These are phyloP conservation scores for Geotrichum phurueaensis DNA, from an alignment of 1,139 yeast species.

Conservation along the genomic window DNA sequence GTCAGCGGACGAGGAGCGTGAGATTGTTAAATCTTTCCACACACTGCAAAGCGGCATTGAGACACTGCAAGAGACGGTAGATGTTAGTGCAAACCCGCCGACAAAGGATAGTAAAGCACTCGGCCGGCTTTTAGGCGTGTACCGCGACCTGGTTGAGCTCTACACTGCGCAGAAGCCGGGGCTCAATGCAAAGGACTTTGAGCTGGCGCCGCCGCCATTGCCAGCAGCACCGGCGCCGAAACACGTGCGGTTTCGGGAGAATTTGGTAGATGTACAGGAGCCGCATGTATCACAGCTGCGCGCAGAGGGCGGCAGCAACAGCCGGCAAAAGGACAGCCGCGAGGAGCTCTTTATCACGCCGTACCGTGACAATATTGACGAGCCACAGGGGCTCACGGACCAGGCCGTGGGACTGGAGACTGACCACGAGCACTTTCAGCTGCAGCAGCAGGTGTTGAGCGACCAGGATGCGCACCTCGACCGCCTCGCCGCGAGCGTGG, in stretches of 20 bases:
- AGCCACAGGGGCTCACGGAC: constrained; percentile 22
- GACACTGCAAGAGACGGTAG: constrained; percentile 28
- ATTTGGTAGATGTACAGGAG: constrained; percentile 31
- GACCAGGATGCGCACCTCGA: constrained; percentile 62
- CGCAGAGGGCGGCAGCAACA: constrained; percentile 28
- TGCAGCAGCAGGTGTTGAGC: constrained; percentile 57
- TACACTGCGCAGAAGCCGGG: constrained; percentile 3
- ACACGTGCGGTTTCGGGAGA: constrained; percentile 52
- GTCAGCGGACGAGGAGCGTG: constrained; percentile 50
- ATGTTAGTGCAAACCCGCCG: constrained; percentile 3
- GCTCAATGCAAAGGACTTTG: not conserved
- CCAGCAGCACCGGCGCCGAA: constrained; percentile 29
- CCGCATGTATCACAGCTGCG: constrained; percentile 22
- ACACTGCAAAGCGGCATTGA: constrained; percentile 37
- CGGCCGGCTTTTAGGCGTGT: constrained; percentile 3
- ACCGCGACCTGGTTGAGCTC: constrained; percentile 8
- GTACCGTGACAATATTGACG: constrained; percentile 42
- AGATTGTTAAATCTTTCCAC: constrained; percentile 42
- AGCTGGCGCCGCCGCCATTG: not conserved
- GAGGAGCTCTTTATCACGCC: constrained; percentile 36
- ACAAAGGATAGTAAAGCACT: constrained; percentile 5
- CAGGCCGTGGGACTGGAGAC: constrained; percentile 16
- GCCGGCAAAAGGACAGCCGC: constrained; percentile 21
- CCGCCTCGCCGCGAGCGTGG: constrained; percentile 52
- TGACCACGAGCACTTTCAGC: constrained; percentile 44